Evolutionary conservation across 2,329 filamentous ascomycete genomes (phyloP).

Genomic region (Apiospora malaysiana): DNA sequence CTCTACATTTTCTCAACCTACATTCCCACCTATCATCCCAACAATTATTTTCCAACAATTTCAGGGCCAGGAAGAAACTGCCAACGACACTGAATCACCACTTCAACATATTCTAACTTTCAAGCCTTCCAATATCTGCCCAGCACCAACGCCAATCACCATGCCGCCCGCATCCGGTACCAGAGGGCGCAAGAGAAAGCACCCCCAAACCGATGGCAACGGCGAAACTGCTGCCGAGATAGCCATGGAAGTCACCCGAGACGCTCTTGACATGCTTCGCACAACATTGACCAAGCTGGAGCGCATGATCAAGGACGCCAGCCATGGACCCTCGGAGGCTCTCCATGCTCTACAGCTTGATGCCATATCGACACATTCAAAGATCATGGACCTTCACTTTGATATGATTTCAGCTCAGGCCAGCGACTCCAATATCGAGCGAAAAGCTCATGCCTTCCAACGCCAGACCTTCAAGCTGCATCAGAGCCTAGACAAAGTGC

Average conservation of each 20-base stretch:
- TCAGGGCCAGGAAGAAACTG: neutral
- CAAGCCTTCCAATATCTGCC: neutral
- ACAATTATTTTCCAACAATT: neutral
- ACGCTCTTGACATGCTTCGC: neutral
- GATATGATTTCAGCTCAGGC: neutral
- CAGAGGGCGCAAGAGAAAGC: neutral
- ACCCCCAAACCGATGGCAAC: neutral
- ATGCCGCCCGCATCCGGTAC: neutral
- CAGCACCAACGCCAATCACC: neutral
- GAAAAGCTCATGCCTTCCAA: neutral
- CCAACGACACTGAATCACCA: neutral
- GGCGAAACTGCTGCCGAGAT: neutral
- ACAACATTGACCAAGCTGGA: neutral
- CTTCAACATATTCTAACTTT: neutral
- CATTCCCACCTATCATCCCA: neutral
- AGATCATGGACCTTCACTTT: neutral
- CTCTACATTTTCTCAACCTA: too few relatives aligned
- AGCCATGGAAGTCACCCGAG: neutral
- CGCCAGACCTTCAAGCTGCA: neutral
- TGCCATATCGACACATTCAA: neutral
- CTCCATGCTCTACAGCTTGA: neutral
- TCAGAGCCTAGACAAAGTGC: neutral
- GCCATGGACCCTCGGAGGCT: neutral
- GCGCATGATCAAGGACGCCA: neutral
- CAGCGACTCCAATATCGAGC: neutral